Percentiles rank a stretch among this genome's conserved stretches.
phyloP scores from a whole-genome alignment of 164 flowering plant species.

The Vitis amurensis region DNA sequence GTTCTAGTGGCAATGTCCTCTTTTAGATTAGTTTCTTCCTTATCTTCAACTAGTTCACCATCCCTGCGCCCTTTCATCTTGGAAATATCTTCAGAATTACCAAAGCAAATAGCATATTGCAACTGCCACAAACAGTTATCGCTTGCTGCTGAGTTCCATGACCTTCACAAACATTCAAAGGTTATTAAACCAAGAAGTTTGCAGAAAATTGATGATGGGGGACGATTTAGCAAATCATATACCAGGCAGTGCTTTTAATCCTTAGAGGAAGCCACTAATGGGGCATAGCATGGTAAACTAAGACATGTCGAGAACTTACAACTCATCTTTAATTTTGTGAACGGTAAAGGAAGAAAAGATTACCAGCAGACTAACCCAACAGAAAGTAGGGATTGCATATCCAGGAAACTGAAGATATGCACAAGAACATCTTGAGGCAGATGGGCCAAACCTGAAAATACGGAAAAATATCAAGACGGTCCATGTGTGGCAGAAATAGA shows the following conservation, averaged over 20 bases:
- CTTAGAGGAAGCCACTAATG: no score
- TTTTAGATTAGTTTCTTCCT: not conserved
- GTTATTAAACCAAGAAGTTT: not conserved
- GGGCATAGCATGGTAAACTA: no score
- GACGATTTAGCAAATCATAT: not conserved
- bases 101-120: slow-evolving; percentile 49
- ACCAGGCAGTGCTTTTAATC: no score
- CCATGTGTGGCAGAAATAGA: not conserved
- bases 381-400: slow-evolving; percentile 60
- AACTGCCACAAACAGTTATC: slow-evolving; percentile 68
- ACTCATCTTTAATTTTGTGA: not conserved
- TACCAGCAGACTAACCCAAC: slow-evolving; percentile 75
- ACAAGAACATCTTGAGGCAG: slow-evolving; percentile 80
- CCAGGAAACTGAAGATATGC: slow-evolving; percentile 75
- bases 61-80: slow-evolving; percentile 13
- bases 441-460: slow-evolving; percentile 44
- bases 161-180: slow-evolving; percentile 42
- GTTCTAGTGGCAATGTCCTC: slow-evolving; percentile 5
- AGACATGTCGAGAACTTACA: not conserved
- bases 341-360: slow-evolving; percentile 7
- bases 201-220: not conserved
- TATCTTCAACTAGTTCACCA: slow-evolving; percentile 9
- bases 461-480: not conserved
- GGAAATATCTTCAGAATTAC: slow-evolving; percentile 14
- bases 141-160: slow-evolving; percentile 76